These are phyloP conservation scores for Schwanniomyces occidentalis DNA, from an alignment of 805 yeast genomes.

Conservation along the genomic window DNA sequence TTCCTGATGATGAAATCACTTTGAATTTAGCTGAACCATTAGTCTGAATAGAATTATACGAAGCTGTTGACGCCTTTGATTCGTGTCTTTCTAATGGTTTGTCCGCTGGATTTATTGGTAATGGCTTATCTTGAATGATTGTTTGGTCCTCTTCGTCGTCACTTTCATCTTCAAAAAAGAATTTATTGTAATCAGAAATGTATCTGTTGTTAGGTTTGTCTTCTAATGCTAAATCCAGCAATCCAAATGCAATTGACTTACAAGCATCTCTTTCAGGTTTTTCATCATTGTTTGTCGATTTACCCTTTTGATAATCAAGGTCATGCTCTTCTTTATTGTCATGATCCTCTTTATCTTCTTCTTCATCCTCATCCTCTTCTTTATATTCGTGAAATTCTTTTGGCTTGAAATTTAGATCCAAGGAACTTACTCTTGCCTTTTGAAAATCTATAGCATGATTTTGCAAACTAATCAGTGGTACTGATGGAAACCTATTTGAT, in stretches of 20 bases:
- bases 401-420: constrained; percentile 21
- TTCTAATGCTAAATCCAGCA: constrained; percentile 15
- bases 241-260: constrained; percentile 13
- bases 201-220: constrained; percentile 15
- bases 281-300: no score
- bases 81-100: constrained; percentile 5
- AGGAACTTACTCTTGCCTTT: constrained; percentile 17
- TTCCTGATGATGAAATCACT: no score
- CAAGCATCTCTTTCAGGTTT: no score
- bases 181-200: constrained; percentile 28
- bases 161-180: constrained; percentile 20
- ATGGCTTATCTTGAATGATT: neutral
- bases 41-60: constrained; percentile 33
- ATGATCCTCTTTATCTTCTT: neutral
- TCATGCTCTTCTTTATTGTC: no score
- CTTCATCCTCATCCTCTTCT: constrained; percentile 9
- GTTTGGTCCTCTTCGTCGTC: constrained; percentile 2
- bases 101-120: no score
- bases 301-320: no score
- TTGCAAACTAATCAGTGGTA: constrained; percentile 23
- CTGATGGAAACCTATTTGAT: constrained; percentile 37
- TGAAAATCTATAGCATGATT: neutral
- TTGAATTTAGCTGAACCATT: no score
- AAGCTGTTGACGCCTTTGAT: constrained; percentile 15
- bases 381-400: constrained; percentile 9